Base-by-base conservation (phyloP, 140 eudicot genomes). In the Erigeron philadelphicus region DNA sequence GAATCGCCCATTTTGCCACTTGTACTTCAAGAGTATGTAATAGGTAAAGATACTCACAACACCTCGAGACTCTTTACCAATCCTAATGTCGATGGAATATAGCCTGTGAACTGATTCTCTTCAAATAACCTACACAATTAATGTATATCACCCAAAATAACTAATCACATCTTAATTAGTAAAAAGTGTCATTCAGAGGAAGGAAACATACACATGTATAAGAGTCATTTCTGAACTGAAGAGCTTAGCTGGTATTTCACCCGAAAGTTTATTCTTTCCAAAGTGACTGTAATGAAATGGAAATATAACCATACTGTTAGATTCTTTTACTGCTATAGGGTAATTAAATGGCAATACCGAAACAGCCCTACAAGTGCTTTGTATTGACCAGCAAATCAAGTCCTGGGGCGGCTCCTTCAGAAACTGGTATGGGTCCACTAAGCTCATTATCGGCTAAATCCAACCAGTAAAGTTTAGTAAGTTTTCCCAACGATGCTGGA, bases 401-500 rank as follows among this genome's bases (percentile, higher is more conserved):
- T 57, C 97, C 97, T 10, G 84, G 89, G 7, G 72, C 48, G 54
- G 68, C 59, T 19, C 82, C 85, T 67, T 59, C 48, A 16, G 96
- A 86, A 76, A 90, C 90, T 16, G 97, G 97, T 72, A 90, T 78
- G 41, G 74, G 18, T 45, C 97, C 97, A 66, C 61, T 79, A 70
- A 90, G 82, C 81, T 68, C 44, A 72, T 90, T 90, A 67, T 83
- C 84, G 44, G 93, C 81, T 71, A 90, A 44, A 78, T 90, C 97
- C 66, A 90, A 78, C 95, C 88, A 85, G 55, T 84, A 85, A 52
- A 90, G 85, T 50, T 75, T 72, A 61, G 76, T 3, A 31, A 87
- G 80, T 58, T 85, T 85, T 52, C 97, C 94, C 42, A 90, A 67
- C 21, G 97, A 87, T 49, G 90, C 64, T 55, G 99, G 99, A 74